Evolutionary conservation across 345 rosid genomes (phyloP).

Genomic region (Arabidopsis thaliana): DNA sequence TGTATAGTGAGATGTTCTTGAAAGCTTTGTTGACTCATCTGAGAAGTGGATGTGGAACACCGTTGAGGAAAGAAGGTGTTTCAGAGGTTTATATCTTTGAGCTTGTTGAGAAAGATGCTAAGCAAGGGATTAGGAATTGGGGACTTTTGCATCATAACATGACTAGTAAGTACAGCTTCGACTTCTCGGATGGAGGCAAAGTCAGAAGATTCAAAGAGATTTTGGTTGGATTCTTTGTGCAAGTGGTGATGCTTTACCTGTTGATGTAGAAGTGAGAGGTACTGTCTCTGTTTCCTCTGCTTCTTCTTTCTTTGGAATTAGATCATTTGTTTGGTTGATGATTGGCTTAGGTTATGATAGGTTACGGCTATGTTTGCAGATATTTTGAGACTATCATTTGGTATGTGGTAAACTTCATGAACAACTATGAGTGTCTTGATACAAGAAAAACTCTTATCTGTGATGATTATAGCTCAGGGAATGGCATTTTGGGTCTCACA

Average conservation of each 20-base stretch:
- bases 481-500: neutral
- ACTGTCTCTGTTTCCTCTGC: constrained; percentile 18
- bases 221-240: constrained; percentile 27
- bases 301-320: constrained; percentile 7
- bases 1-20: constrained; percentile 68
- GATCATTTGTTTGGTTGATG: neutral
- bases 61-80: constrained; percentile 82
- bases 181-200: constrained; percentile 51
- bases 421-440: neutral
- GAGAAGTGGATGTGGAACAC: constrained; percentile 72
- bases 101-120: constrained; percentile 60
- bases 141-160: constrained; percentile 71
- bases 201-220: constrained; percentile 2
- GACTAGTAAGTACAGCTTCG: constrained; percentile 66
- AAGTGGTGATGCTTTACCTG: constrained; percentile 28
- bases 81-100: constrained; percentile 73
- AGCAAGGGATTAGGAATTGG: constrained; percentile 62
- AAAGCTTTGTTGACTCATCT: constrained; percentile 70
- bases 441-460: neutral
- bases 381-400: neutral
- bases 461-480: constrained; percentile 4
- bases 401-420: neutral
- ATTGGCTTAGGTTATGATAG: constrained; percentile 15
- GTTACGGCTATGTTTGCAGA: neutral
- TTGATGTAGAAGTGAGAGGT: constrained; percentile 28